Percentiles rank a stretch among this genome's conserved stretches.
Evolutionary conservation across 192 early-diverging fungal genomes (phyloP).

Genomic region (Dispira parvispora): DNA sequence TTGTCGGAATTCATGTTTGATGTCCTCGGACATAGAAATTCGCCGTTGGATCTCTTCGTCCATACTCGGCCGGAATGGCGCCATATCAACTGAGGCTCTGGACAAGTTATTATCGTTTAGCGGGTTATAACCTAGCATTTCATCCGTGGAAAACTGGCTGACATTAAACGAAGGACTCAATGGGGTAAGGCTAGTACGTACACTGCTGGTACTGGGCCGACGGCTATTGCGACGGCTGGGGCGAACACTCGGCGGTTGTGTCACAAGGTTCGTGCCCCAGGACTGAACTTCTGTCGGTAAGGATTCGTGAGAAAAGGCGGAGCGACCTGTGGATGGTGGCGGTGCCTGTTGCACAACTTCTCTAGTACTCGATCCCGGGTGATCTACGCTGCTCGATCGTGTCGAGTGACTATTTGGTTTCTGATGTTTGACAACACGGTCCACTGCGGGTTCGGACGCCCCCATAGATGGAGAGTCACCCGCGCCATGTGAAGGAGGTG

Average conservation of each 20-base stretch:
- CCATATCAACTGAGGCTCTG: slow-evolving; percentile 1
- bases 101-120: neutral
- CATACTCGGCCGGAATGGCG: slow-evolving; percentile 1
- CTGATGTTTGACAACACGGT: neutral
- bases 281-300: neutral
- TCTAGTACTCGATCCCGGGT: no score
- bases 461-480: neutral
- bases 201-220: neutral
- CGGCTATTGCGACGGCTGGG: neutral
- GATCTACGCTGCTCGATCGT: neutral
- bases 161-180: neutral
- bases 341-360: no score
- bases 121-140: neutral
- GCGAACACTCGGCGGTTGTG: neutral
- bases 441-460: neutral
- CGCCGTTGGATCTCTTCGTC: slow-evolving; percentile 2
- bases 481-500: neutral
- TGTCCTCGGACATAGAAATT: neutral
- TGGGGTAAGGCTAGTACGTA: neutral
- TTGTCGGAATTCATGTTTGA: neutral
- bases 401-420: neutral
- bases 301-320: neutral
- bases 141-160: neutral
- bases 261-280: neutral
- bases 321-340: neutral